phyloP scores from a whole-genome alignment of 192 early-diverging fungal species.

The Piromyces finnis region DNA sequence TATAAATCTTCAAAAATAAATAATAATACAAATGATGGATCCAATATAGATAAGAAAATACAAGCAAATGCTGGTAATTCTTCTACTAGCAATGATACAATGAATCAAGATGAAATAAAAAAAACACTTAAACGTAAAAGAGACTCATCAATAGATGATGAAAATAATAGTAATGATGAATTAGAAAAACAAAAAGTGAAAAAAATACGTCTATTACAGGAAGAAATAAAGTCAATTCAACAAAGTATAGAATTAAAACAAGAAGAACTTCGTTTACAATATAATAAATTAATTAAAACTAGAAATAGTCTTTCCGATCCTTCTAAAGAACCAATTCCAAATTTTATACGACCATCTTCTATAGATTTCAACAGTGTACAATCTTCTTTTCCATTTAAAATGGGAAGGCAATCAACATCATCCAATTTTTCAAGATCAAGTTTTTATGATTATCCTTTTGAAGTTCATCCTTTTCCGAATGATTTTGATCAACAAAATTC shows the following conservation, averaged over 20 bases:
- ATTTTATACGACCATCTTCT: neutral
- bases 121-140: neutral
- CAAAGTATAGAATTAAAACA: neutral
- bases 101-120: neutral
- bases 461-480: neutral
- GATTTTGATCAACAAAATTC: neutral
- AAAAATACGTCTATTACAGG: neutral
- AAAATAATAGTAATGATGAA: neutral
- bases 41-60: too few relatives aligned
- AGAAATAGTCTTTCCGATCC: neutral
- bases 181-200: neutral
- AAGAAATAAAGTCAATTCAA: neutral
- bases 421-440: neutral
- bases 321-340: neutral
- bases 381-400: neutral
- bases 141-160: neutral
- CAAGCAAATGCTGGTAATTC: too few relatives aligned
- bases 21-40: too few relatives aligned
- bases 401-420: neutral
- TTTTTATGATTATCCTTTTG: neutral
- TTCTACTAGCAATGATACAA: too few relatives aligned
- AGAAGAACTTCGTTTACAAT: neutral
- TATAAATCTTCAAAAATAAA: too few relatives aligned
- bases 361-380: neutral
- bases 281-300: neutral